Evolutionary conservation across 1,284 basidiomycete species (phyloP), one percentile per base, ranked within the genome.

Genomic region (Bondarzewia mesenterica): DNA sequence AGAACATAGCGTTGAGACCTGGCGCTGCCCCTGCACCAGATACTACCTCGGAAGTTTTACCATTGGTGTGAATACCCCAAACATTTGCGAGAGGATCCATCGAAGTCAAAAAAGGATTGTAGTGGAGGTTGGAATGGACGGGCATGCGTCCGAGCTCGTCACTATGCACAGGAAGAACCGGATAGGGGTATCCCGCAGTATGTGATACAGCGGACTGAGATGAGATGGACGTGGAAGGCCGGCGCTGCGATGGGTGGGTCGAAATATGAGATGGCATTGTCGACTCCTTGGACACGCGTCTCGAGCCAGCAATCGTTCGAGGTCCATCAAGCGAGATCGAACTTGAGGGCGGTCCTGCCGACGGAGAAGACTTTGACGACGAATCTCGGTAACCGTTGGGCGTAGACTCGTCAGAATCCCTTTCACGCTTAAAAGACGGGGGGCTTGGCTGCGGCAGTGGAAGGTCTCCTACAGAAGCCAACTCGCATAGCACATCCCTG

Each of bases 141-240:
- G 82, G 79, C 4, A 79, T 57, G 20, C 73, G 63, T 1, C 72
- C 80, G 2, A 85, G 64, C 41, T 84, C 80, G 44, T 80, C 69
- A 55, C 73, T 82, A 54, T 80, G 79, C 36, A 80, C 65, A 0
- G 82, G 82, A 2, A 82, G 63, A 42, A n/a, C 21, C 7, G 41
- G 16, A 22, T 40, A 40, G 10, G 38, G 38, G 21, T 18, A 40
- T 10, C 38, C 16, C 16, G 38, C 14, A 10, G 38, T 40, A 10
- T n/a, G n/a, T n/a, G 38, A 40, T 10, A 22, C n/a, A 22, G 38
- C 16, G 16, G 10, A 10, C 12, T 10, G 16, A 22, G 14, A 18
- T 10, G 38, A 40, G 38, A 40, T 22, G 15, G 38, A 40, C 20
- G 38, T 18, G 12, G 38, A 40, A 40, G 16, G 20, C 10, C 38